Base-by-base conservation (phyloP, 129 eudicot genomes). In the Tanacetum coccineum region DNA sequence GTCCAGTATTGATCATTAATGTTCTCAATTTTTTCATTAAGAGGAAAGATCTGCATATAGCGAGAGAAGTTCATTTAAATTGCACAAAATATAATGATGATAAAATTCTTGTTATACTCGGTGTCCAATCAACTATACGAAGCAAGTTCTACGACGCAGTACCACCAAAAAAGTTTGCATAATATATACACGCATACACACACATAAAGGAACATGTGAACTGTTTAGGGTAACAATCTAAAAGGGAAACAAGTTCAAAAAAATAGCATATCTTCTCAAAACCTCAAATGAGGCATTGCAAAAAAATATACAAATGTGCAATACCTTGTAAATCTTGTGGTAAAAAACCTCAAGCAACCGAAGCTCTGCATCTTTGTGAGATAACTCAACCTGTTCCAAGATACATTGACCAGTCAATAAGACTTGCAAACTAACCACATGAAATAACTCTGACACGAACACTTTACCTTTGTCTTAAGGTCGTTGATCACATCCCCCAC, bases 1-100 rank as follows among this genome's bases (percentile, higher is more conserved):
- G 95, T 85, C 97, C 95, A 87, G 74, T 91, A 91, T 66, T 83
- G 95, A 76, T 91, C 97, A 48, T 91, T 91, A 7, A 91, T 85
- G 81, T 81, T 83, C 70, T 91, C 97, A 28, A 91, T 91, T 74
- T 85, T 91, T 70, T 91, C 97, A 50, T 55, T 78, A 19, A 80
- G 79, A 15, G 90, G 93, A 71, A 87, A 91, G 73, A 91, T 87
- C 97, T 91, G 86, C 74, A 73, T 44, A 30, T 17, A 66, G 4
- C 0, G 14, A 61, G 22, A 73, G 13, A 36, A 36, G 42, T 36
- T 36, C 9, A 36, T 36, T 36, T 36, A 36, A 36, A 36, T 7
- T 36, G 42, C 42, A 36, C 8, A 36, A 36, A 36, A 36, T 7
- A 9, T 7, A 9, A 59, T 28, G 61, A 48, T 15, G 46, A 52